Conservation (phyloP, 805 yeast species). For the Brettanomyces bruxellensis region DNA sequence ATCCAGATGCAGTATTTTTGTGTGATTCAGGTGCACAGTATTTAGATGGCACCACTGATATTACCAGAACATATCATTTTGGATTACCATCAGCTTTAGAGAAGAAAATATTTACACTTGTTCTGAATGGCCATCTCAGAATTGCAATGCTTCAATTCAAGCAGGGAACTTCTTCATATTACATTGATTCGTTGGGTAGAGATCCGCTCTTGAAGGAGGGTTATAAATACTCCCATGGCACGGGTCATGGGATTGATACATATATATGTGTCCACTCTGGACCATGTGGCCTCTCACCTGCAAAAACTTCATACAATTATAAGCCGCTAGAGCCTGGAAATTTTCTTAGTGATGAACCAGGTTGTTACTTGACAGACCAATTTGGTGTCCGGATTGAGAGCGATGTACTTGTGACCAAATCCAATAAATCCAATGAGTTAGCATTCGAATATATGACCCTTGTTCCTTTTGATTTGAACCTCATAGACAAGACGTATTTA, state of each 20-base stretch:
- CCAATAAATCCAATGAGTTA: slow-evolving; percentile 17
- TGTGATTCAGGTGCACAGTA: slow-evolving; percentile 91
- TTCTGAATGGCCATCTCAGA: slow-evolving; percentile 85
- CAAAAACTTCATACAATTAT: slow-evolving; percentile 27
- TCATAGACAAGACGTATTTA: slow-evolving; percentile 56
- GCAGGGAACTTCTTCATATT: slow-evolving; percentile 61
- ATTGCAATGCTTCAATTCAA: slow-evolving; percentile 77
- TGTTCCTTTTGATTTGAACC: slow-evolving; percentile 73
- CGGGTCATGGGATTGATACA: slow-evolving; percentile 96
- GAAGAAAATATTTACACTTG: slow-evolving; percentile 66
- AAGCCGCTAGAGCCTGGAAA: slow-evolving; percentile 57
- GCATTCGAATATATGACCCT: slow-evolving; percentile 78
- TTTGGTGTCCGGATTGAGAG: slow-evolving; percentile 89
- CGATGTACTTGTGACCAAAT: slow-evolving; percentile 55
- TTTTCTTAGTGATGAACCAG: slow-evolving; percentile 87
- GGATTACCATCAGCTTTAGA: slow-evolving; percentile 48
- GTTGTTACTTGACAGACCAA: slow-evolving; percentile 82
- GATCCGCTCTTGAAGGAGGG: slow-evolving; percentile 78
- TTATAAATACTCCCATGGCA: slow-evolving; percentile 84
- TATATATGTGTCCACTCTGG: slow-evolving; percentile 91
- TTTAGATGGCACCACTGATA: slow-evolving; percentile 92
- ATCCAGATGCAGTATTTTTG: slow-evolving; percentile 60
- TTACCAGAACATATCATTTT: slow-evolving; percentile 81
- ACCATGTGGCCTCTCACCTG: slow-evolving; percentile 69
- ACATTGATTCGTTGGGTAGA: slow-evolving; percentile 76